A percentile compares a stretch with the other conserved stretches of the same genome.
Conservation (phyloP, 805 yeast species). For the Candida qinlingensis region DNA sequence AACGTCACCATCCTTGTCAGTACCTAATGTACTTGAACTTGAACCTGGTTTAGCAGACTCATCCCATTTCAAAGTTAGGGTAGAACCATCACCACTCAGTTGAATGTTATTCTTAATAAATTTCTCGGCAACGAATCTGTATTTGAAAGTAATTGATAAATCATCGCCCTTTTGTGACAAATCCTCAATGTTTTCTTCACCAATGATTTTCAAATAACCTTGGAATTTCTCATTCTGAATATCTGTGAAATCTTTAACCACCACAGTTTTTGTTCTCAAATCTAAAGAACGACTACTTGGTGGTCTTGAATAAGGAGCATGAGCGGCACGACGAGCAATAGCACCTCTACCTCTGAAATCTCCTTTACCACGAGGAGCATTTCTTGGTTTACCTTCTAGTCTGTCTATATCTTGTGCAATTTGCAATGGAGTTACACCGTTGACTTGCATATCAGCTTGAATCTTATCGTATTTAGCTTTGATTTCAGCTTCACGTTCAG, state of each 20-base stretch:
- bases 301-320: constrained; percentile 18
- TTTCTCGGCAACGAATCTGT: constrained; percentile 21
- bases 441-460: constrained; percentile 14
- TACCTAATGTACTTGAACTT: constrained; percentile 1
- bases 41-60: constrained; percentile 12
- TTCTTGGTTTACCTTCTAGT: constrained; percentile 8
- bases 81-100: constrained; percentile 3
- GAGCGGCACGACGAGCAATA: constrained; percentile 1
- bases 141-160: constrained; percentile 18
- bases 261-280: constrained; percentile 21
- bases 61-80: constrained; percentile 19
- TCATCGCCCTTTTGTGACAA: constrained; percentile 5
- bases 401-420: constrained; percentile 20
- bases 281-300: constrained; percentile 14
- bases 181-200: constrained; percentile 10
- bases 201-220: constrained; percentile 12
- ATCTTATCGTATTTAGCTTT: constrained; percentile 11
- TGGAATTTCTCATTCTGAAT: constrained; percentile 12
- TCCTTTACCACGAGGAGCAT: constrained; percentile 6
- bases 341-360: constrained; percentile 13
- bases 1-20: constrained; percentile 3
- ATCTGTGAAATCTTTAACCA: constrained; percentile 15
- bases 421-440: constrained; percentile 19
- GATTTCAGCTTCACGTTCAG: constrained; percentile 14
- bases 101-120: constrained; percentile 15